Evolutionary conservation across 179 eudicot species (phyloP).

Genomic region (Pouteria campechiana): DNA sequence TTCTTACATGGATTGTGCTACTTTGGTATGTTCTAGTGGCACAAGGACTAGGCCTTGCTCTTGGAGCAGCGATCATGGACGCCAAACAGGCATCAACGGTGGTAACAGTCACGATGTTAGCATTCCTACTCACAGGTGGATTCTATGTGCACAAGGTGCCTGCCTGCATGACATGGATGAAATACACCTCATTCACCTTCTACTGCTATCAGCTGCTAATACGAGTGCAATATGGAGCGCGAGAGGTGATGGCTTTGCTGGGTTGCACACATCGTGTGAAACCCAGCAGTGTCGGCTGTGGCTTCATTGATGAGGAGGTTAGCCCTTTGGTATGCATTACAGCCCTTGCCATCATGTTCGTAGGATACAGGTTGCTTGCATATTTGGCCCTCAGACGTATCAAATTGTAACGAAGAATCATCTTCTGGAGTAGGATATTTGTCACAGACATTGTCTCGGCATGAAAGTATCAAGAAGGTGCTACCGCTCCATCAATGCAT

Average conservation of each 20-base stretch:
- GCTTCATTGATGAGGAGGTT: constrained; percentile 59
- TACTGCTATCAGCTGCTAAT: constrained; percentile 62
- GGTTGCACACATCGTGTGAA: constrained; percentile 33
- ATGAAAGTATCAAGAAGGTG: too few relatives aligned
- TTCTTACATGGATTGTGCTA: constrained; percentile 35
- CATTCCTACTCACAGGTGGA: constrained; percentile 84
- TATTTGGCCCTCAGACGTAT: constrained; percentile 48
- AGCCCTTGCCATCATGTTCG: constrained; percentile 39
- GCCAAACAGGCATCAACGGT: constrained; percentile 87
- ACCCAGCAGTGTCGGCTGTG: constrained; percentile 30
- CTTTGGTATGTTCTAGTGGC: constrained; percentile 71
- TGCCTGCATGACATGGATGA: constrained; percentile 58
- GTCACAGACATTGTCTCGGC: too few relatives aligned
- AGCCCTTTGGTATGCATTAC: constrained; percentile 32
- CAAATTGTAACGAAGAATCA: constrained; percentile 11
- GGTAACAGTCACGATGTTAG: constrained; percentile 81
- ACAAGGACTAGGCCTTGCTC: constrained; percentile 80
- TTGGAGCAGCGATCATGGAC: constrained; percentile 92
- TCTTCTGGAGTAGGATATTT: background rate
- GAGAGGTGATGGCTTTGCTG: constrained; percentile 23
- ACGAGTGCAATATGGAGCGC: constrained; percentile 66
- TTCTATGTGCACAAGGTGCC: constrained; percentile 83
- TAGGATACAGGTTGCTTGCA: constrained; percentile 65
- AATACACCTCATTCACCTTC: constrained; percentile 56
- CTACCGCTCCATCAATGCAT: too few relatives aligned